Base-by-base conservation (phyloP, 78 protist genomes). In the Dictyostelium intermedium region DNA sequence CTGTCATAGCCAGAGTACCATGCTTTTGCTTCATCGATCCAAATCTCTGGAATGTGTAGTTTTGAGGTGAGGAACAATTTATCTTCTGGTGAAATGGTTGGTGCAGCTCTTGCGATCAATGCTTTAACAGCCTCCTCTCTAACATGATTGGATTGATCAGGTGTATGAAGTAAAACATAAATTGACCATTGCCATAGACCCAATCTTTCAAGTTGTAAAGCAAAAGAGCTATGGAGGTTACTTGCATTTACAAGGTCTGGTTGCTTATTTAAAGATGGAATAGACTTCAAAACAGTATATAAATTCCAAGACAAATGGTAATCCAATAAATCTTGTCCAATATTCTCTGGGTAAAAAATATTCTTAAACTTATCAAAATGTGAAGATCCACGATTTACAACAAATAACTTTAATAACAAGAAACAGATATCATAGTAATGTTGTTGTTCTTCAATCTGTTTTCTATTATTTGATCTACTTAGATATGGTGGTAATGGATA, bases 101-200 rank as follows among this genome's bases (percentile, higher is more conserved):
- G 63, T 7, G 78, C 41, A 70, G 72, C 34, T 80, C 94, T 78
- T 7, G 87, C 43, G n/a, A 89, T 78, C 7, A 78, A 45, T 25
- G 94, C 47, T 70, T 78, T 89, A 14, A 89, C 77, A 27, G 94
- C 85, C 9, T 89, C 82, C 50, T 89, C 94, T 80, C 94, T 89
- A 43, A 78, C 35, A 16, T 30, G n/a, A 82, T 56, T 82, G n/a
- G 70, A 39, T 30, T 79, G 61, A 16, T 79, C 61, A 3, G 61
- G 34, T 25, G 32, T 73, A 84, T 61, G 96, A 61, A 87, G 72
- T 41, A 92, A 78, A 18, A 92, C 86, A 73, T 92, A 92, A 30
- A 92, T 77, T 6, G 92, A 16, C 96, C 96, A 92, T 56, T 83
- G 92, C 96, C 96, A 92, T 27, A 84, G 23, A 27, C 96, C 96